Evolutionary conservation across 2,329 filamentous ascomycete genomes (phyloP).

Genomic region (Ophiostoma quercus): DNA sequence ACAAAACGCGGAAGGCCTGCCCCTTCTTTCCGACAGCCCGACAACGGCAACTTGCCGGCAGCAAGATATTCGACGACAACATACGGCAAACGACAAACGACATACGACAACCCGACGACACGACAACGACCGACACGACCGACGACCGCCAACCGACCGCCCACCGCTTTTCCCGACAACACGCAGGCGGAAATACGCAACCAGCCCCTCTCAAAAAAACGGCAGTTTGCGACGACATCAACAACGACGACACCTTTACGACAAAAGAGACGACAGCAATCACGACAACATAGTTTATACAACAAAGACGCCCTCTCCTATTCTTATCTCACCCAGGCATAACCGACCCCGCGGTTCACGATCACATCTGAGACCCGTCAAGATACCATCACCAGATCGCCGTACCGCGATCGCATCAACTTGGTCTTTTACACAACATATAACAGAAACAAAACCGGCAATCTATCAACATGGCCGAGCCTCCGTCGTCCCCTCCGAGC

Average conservation of each 20-base stretch:
- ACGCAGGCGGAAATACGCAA: not conserved
- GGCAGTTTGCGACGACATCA: conserved; percentile 17
- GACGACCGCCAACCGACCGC: conserved; percentile 16
- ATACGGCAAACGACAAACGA: not conserved
- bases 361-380: not conserved
- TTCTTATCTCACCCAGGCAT: not conserved
- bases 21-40: conserved; percentile 14
- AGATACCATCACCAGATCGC: conserved; percentile 14
- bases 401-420: not conserved
- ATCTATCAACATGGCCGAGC: conserved; percentile 36
- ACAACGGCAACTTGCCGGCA: conserved; percentile 18
- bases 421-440: not conserved
- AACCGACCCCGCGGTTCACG: not conserved
- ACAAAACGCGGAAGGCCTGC: conserved; percentile 12
- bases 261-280: conserved; percentile 13
- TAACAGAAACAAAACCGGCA: not conserved
- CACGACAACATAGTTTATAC: not conserved
- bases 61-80: conserved; percentile 11
- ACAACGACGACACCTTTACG: not conserved
- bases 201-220: not conserved
- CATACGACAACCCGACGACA: conserved; percentile 1
- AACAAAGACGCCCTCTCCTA: not conserved
- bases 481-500: conserved; percentile 57
- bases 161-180: conserved; percentile 15
- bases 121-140: conserved; percentile 16